Percentiles rank a stretch among this genome's conserved stretches.
Evolutionary conservation across 345 rosid species (phyloP).

Genomic region (Populus pruinosa): DNA sequence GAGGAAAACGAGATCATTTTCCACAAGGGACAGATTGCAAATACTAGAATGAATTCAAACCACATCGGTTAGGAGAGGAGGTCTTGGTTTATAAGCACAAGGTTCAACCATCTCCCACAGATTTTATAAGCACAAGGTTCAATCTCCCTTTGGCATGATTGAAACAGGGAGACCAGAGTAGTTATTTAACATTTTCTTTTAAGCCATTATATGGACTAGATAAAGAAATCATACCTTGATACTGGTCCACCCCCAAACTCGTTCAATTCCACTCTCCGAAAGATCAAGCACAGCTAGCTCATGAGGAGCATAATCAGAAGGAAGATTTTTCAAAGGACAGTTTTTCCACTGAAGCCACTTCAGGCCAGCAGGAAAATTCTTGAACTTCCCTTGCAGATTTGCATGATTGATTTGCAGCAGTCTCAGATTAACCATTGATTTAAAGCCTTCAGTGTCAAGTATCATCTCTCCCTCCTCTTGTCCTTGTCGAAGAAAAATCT

Average conservation of each 20-base stretch:
- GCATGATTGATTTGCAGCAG: constrained; percentile 60
- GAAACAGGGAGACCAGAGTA: background rate
- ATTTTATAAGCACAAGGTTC: too few species aligned
- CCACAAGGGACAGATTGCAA: too few species aligned
- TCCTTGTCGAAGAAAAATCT: constrained; percentile 5
- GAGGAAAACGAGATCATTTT: background rate
- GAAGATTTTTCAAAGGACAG: constrained; percentile 47
- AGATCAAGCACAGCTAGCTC: constrained; percentile 70
- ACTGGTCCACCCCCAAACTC: constrained; percentile 23
- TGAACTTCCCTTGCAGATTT: constrained; percentile 47
- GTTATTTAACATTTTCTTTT: too few species aligned
- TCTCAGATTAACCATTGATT: constrained; percentile 48
- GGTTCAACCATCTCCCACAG: too few species aligned
- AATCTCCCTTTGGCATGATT: background rate
- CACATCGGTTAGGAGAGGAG: too few species aligned
- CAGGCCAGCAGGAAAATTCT: constrained; percentile 44
- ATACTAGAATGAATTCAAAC: too few species aligned
- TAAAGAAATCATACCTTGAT: constrained; percentile 29
- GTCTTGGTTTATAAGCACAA: too few species aligned
- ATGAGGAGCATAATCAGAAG: constrained; percentile 31
- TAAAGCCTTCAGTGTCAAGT: constrained; percentile 36
- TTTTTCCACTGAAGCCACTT: constrained; percentile 75
- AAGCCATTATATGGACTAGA: background rate
- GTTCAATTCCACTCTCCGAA: constrained; percentile 48
- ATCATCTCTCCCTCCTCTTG: constrained; percentile 18